Evolutionary conservation across 345 rosid genomes (phyloP).

Genomic region (Erodium maritimum): DNA sequence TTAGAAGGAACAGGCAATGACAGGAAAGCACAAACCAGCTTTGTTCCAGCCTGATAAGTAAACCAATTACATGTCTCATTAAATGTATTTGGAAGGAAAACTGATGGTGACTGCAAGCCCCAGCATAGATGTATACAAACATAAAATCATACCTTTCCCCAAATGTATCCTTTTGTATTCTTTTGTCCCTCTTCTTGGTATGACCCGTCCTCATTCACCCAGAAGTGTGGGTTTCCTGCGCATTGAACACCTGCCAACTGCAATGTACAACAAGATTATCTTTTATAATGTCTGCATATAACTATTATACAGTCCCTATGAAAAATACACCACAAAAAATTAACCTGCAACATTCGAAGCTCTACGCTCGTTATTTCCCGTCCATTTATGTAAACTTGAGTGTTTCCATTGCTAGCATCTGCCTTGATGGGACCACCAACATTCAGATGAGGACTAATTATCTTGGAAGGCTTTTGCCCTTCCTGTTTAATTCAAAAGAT

Average conservation of each 20-base stretch:
- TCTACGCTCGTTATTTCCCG: constrained; percentile 95
- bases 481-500: constrained; percentile 49
- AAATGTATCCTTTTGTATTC: constrained; percentile 91
- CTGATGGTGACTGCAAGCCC: not conserved
- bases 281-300: constrained; percentile 8
- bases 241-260: constrained; percentile 99
- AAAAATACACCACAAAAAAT: constrained; percentile 5
- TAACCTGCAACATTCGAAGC: constrained; percentile 93
- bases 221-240: constrained; percentile 99
- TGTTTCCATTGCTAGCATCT: constrained; percentile 91
- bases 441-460: constrained; percentile 81
- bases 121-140: not conserved
- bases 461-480: constrained; percentile 84
- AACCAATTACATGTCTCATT: constrained; percentile 10
- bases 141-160: constrained; percentile 74
- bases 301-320: not conserved
- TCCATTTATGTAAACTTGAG: constrained; percentile 83
- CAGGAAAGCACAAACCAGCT: constrained; percentile 81
- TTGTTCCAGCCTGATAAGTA: constrained; percentile 68
- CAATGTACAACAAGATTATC: constrained; percentile 17
- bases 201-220: constrained; percentile 99
- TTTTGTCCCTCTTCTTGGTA: constrained; percentile 99
- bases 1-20: constrained; percentile 91
- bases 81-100: not conserved
- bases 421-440: constrained; percentile 74